Conservation (phyloP, 148 eudicot genomes). For the Fallopia convolvulus region DNA sequence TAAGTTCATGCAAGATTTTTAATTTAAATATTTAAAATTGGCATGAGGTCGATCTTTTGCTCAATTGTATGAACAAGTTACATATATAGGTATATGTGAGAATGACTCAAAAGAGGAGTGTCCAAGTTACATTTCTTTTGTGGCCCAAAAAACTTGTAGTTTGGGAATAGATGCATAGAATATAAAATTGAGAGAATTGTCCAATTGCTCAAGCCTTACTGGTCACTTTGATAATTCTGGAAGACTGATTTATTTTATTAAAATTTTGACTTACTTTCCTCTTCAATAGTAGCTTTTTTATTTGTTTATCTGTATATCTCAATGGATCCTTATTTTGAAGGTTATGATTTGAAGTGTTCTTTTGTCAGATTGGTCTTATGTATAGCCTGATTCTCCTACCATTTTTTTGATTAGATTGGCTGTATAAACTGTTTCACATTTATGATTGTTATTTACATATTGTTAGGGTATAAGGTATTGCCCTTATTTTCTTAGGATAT, state of each 20-base stretch:
- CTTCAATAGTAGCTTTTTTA: not conserved
- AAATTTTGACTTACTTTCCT: not conserved
- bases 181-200: not conserved
- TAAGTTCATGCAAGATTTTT: not conserved
- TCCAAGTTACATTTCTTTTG: too few relatives aligned
- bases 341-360: too few relatives aligned
- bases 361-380: too few relatives aligned
- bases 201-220: not conserved
- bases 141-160: not conserved
- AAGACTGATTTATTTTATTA: not conserved
- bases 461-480: not conserved
- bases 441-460: not conserved
- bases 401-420: not conserved
- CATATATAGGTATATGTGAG: not conserved
- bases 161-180: not conserved
- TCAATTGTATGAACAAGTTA: not conserved
- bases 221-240: not conserved
- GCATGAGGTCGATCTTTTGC: not conserved
- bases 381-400: not conserved
- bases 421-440: not conserved
- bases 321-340: too few relatives aligned
- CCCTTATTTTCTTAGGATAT: not conserved
- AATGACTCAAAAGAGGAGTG: not conserved
- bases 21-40: too few relatives aligned
- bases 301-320: too few relatives aligned